Evolutionary conservation across 768 basidiomycete genomes (phyloP).

Genomic region (Candolleomyces efflorescens): DNA sequence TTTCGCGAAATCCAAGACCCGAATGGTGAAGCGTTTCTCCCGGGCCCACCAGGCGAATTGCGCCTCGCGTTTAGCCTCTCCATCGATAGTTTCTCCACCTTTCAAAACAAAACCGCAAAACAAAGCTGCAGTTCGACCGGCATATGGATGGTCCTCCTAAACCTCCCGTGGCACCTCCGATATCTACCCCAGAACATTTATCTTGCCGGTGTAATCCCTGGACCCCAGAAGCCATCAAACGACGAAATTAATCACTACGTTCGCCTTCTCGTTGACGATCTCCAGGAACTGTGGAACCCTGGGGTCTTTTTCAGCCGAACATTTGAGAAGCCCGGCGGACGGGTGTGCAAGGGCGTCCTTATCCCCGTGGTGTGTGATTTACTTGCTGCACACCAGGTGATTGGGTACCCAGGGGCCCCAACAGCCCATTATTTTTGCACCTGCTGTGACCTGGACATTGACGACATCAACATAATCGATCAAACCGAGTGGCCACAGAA

Average conservation of each 20-base stretch:
- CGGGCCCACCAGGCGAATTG: conserved; percentile 1
- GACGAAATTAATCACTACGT: conserved; percentile 32
- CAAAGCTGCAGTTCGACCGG: conserved; percentile 18
- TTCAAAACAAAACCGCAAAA: conserved; percentile 19
- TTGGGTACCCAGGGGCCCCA: neutral
- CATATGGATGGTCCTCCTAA: conserved; percentile 27
- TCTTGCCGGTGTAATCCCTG: conserved; percentile 31
- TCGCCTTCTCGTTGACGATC: conserved; percentile 28
- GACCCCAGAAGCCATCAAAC: conserved; percentile 27
- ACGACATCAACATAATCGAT: neutral
- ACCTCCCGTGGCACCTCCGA: conserved; percentile 25
- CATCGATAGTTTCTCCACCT: conserved; percentile 30
- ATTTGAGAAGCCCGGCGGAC: conserved; percentile 12
- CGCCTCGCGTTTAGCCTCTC: conserved; percentile 19
- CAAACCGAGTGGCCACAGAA: conserved; percentile 1
- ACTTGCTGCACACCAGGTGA: neutral
- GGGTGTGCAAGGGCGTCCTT: conserved; percentile 19
- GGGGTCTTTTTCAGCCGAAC: conserved; percentile 24
- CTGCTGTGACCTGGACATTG: neutral
- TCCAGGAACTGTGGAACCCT: conserved; percentile 23
- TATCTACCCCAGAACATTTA: conserved; percentile 31
- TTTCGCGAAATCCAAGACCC: neutral
- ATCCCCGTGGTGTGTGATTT: conserved; percentile 21
- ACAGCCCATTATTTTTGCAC: neutral
- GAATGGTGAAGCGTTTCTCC: neutral